phyloP scores from a whole-genome alignment of 1,139 yeast species.

The Yueomyces sp. region DNA sequence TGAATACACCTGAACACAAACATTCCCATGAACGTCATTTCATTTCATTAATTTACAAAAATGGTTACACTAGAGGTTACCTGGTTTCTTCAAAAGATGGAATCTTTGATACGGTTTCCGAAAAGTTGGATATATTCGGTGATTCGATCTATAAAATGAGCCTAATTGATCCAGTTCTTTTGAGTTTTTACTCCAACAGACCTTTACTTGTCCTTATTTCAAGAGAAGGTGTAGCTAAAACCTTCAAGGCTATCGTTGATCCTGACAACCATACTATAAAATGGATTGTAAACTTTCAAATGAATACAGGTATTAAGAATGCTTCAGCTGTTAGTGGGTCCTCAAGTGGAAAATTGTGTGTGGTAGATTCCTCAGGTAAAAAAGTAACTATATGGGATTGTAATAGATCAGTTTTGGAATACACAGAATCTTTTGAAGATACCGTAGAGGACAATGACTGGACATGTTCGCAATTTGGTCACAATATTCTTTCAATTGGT shows the following conservation, averaged over 20 bases:
- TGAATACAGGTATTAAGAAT: conserved; percentile 44
- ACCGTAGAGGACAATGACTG: conserved; percentile 37
- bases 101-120: conserved; percentile 11
- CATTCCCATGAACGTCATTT: conserved; percentile 28
- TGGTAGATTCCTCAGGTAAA: conserved; percentile 41
- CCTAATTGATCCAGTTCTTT: conserved; percentile 58
- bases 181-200: conserved; percentile 28
- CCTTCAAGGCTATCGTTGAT: conserved; percentile 33
- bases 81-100: conserved; percentile 13
- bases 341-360: conserved; percentile 60
- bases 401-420: conserved; percentile 55
- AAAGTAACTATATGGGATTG: conserved; percentile 68
- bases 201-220: conserved; percentile 49
- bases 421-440: conserved; percentile 30
- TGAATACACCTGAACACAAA: conserved; percentile 34
- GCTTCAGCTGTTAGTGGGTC: conserved; percentile 58
- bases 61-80: conserved; percentile 23
- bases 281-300: conserved; percentile 40
- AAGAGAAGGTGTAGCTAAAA: conserved; percentile 39
- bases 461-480: conserved; percentile 60
- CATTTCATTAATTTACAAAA: conserved; percentile 31
- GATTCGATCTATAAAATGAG: conserved; percentile 35
- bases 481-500: conserved; percentile 72
- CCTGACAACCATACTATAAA: conserved; percentile 16
- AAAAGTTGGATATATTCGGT: conserved; percentile 8